Conservation (phyloP, 2,329 filamentous ascomycete genomes). For the Alternaria ethzedia region DNA sequence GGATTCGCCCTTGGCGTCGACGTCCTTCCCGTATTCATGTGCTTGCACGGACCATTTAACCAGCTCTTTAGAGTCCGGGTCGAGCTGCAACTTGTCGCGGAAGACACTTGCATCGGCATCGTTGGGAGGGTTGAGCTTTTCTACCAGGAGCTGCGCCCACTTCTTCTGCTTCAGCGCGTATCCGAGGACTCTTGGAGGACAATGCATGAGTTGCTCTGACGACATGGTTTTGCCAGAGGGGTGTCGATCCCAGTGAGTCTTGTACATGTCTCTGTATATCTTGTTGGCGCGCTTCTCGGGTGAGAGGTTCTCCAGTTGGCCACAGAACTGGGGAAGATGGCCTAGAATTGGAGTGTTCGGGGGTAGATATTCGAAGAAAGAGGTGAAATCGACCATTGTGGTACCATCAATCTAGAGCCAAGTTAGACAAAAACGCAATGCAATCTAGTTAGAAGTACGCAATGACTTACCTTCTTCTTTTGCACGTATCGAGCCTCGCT, state of each 20-base stretch:
- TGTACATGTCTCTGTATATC: not conserved
- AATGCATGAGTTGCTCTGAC: not conserved
- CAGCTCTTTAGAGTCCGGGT: not conserved
- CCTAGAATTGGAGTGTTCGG: not conserved
- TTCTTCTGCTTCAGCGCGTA: not conserved
- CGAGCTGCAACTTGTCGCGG: not conserved
- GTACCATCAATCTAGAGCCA: not conserved
- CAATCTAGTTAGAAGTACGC: not conserved
- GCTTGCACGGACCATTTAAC: not conserved
- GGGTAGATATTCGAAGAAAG: not conserved
- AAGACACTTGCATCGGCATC: not conserved
- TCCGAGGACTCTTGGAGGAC: not conserved
- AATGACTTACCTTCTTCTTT: not conserved
- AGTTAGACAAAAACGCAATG: not conserved
- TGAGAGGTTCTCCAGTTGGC: not conserved
- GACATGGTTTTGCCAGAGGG: not conserved
- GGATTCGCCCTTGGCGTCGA: not conserved
- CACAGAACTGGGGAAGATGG: not conserved
- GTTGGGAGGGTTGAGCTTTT: not conserved
- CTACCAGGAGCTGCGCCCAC: not conserved
- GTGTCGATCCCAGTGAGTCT: not conserved
- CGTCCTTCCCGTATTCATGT: not conserved
- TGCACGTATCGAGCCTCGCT: not conserved
- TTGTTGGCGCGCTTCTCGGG: not conserved
- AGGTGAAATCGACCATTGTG: not conserved